These are phyloP conservation scores for Phytophthora citrophthora DNA, from an alignment of 352 stramenopile genomes.

Conservation along the genomic window DNA sequence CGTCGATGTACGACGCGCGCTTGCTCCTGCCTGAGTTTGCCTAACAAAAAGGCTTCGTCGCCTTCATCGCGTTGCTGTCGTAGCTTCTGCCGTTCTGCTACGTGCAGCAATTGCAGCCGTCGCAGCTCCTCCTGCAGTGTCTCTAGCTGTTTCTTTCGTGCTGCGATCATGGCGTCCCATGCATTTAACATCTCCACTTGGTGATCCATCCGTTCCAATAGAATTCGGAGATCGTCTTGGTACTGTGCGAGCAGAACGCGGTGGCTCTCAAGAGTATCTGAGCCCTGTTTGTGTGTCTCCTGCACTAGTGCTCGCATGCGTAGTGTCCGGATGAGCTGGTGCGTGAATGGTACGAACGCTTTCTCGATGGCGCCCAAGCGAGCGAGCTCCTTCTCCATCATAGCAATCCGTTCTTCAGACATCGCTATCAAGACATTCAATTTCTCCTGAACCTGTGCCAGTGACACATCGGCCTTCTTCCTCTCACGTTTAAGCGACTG, in stretches of 20 bases:
- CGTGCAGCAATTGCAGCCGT: conserved; percentile 61
- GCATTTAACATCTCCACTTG: conserved; percentile 69
- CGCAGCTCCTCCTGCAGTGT: conserved; percentile 62
- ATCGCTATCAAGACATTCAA: conserved; percentile 44
- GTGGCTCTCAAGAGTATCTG: conserved; percentile 47
- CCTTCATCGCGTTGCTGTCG: conserved; percentile 66
- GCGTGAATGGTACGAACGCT: conserved; percentile 79
- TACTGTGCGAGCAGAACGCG: conserved; percentile 55
- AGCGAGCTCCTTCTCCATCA: conserved; percentile 72
- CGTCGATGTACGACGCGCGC: conserved; percentile 50
- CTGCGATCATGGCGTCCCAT: conserved; percentile 72
- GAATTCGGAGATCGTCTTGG: conserved; percentile 61
- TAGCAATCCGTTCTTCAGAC: conserved; percentile 60
- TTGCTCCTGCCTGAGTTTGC: conserved; percentile 64
- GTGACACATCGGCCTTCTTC: conserved; percentile 78
- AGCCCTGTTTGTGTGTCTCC: conserved; percentile 49
- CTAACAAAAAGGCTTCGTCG: conserved; percentile 69
- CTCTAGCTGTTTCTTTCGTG: conserved; percentile 64
- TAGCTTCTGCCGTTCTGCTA: conserved; percentile 67
- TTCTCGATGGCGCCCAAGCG: conserved; percentile 69
- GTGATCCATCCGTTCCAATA: conserved; percentile 54
- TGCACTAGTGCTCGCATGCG: conserved; percentile 48
- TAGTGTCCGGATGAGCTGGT: conserved; percentile 65
- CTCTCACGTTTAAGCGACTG: conserved; percentile 83
- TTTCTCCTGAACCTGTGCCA: conserved; percentile 62